Base-by-base conservation (phyloP, 495 filamentous ascomycete genomes). In the Rhizodiscina lignyota region DNA sequence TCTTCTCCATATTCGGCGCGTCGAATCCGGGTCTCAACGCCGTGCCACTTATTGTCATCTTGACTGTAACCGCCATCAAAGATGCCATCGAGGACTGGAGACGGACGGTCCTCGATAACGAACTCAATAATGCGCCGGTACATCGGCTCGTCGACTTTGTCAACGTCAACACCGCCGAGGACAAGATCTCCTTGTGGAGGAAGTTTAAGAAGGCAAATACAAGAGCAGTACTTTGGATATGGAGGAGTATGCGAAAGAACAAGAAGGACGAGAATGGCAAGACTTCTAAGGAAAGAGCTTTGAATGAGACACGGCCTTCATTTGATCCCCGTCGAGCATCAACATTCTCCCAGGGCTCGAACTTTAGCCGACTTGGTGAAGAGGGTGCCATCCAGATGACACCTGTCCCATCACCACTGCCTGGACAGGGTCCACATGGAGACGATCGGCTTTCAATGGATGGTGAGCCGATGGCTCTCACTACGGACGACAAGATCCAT, bases 61-160 rank as follows among this genome's bases (percentile, higher is more conserved):
- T 99, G n/a, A 61, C 74, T 42, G 67, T 96, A 32, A 99, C 91
- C 5, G 74, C 81, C 3, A 61, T 94, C 47, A 99, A 96, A 59
- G 91, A 99, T 51, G 89, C 77, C n/a, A 81, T 96, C 42, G 91
- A 99, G 58, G 91, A 99, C 63, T 94, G 83, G 66, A 72, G 91
- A 39, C 70, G 91, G 55, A 94, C 85, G 2, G 67, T 84, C 17
- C 74, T 93, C 15, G 91, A 99, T 51, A 92, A 77, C 39, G 82
- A 92, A 48, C 67, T 99, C 35, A 99, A 99, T 61, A 94, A 99
- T 47, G 87, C 91, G 11, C 79, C 87, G 1, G 82, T 94, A 11
- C 86, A 99, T 57, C 70, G 86, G 20, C 61, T 99, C 20, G 57
- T 83, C 0, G 79, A 84, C 37, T 94, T 77, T 74, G 67, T 77